Evolutionary conservation across 1,139 yeast genomes (phyloP).

Genomic region (Meyerozyma elateridarum): DNA sequence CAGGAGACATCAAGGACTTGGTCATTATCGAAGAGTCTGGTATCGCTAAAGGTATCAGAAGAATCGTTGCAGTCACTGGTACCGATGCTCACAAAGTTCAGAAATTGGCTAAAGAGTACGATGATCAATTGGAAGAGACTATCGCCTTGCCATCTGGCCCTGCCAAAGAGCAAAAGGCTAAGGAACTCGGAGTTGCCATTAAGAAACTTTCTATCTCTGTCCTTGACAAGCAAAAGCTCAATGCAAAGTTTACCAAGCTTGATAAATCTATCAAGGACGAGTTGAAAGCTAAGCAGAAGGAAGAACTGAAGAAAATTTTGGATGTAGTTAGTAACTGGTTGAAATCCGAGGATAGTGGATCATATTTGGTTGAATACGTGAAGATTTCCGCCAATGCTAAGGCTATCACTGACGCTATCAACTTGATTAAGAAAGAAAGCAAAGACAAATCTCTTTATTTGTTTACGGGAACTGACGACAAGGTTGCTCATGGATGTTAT

Average conservation of each 20-base stretch:
- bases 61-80: slow-evolving; percentile 96
- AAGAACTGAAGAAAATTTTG: slow-evolving; percentile 75
- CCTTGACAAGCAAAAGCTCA: slow-evolving; percentile 70
- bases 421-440: slow-evolving; percentile 72
- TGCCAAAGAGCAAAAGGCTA: slow-evolving; percentile 70
- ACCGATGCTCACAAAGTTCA: slow-evolving; percentile 86
- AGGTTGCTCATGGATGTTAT: slow-evolving; percentile 94
- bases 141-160: slow-evolving; percentile 60
- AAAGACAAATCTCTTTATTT: slow-evolving; percentile 77
- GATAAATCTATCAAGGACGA: slow-evolving; percentile 89
- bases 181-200: slow-evolving; percentile 78
- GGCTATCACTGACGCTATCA: slow-evolving; percentile 90
- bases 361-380: slow-evolving; percentile 62
- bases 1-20: slow-evolving; percentile 89
- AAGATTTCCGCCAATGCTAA: slow-evolving; percentile 82
- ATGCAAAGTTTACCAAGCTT: slow-evolving; percentile 66
- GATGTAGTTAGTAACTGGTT: slow-evolving; percentile 78
- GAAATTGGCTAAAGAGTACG: slow-evolving; percentile 71
- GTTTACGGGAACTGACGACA: slow-evolving; percentile 71
- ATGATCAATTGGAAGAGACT: slow-evolving; percentile 52
- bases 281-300: slow-evolving; percentile 79
- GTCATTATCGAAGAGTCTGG: slow-evolving; percentile 92
- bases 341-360: slow-evolving; percentile 26
- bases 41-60: slow-evolving; percentile 96
- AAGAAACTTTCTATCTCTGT: slow-evolving; percentile 82